Base-by-base conservation (phyloP, 2,329 filamentous ascomycete species). In the Dothiorella sarmentorum region DNA sequence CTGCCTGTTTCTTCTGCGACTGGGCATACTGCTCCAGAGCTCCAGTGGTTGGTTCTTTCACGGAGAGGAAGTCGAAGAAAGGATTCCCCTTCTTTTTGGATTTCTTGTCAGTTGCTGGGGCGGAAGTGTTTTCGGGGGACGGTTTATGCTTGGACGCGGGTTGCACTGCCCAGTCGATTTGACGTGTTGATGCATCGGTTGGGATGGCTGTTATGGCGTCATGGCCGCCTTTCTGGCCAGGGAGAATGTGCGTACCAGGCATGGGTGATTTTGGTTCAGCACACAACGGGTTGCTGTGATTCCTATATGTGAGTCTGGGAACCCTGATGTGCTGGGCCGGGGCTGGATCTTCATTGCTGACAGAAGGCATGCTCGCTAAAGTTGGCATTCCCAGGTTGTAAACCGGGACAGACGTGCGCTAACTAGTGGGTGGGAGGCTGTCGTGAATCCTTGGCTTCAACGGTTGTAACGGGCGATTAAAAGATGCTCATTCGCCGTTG, bases 41-140 rank as follows among this genome's bases (percentile, higher is more conserved):
- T 5, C 68, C 66, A 42, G 75, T 73, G 0, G 79, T 80, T 0
- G 79, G 79, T 64, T 81, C 79, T 61, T 78, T 80, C 37, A 80
- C 61, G 2, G 75, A 73, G 10, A 81, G 67, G 52, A 80, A 77
- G 37, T 74, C 70, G n/a, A 78, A 68, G 20, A 80, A 67, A 1
- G 73, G 45, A 17, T 71, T 62, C 67, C 73, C 66, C 70, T 22
- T 63, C 31, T 49, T 58, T 17, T 40, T 58, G 26, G 35, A 15
- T 13, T 27, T 58, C 31, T 45, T 43, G 10, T 49, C 24, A 3
- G 6, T 7, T 9, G 33, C 22, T 31, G 15, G 22, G 9, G 49
- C 18, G 13, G 33, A 6, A 4, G 40, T 40, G 7, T 7, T 4
- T 4, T 38, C 22, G 13, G 22, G n/a, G 3, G 35, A 53, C 1